Evolutionary conservation across 352 stramenopile genomes (phyloP), one percentile per base, ranked within the genome.

Genomic region (Aphanomyces stellatus): DNA sequence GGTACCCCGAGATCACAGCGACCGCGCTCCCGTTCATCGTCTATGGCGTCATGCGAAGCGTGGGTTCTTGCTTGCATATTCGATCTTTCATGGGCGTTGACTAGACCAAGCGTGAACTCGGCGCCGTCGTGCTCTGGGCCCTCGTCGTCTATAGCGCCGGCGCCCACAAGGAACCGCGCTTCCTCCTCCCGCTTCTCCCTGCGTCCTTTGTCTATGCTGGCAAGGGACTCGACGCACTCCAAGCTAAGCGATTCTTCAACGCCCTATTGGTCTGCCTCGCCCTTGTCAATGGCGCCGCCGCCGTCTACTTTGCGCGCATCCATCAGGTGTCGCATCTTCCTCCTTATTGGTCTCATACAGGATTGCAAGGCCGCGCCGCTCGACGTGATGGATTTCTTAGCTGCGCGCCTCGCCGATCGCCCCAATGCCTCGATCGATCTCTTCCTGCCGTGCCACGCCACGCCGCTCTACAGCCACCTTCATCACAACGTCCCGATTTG

Each of bases 381-480:
- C 27, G 81, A 91, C 41, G 77, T 95, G 22, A 91, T 95, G 81
- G 86, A 95, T 60, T 87, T 85, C 53, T 71, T 95, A 7, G 73
- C 82, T 4, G 73, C 79, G 10, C 65, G 56, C 13, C 72, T 89
- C 15, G n/a, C n/a, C n/a, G n/a, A n/a, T n/a, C 63, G 74, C 43
- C 67, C 78, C 1, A 65, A 75, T 6, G 72, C 71, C 19, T 83
- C 82, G 22, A 85, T 93, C 33, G 83, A 95, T 69, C 93, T 95
- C 70, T 93, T 86, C 76, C 90, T 85, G 41, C 75, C 83, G 13
- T 95, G 87, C 51, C 87, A 95, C 65, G 82, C 83, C 41, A 95
- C 87, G 31, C 87, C 87, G 4, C 93, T 92, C 71, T 95, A 90
- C 78, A 93, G 83, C 71, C 88, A 90, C 61, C 66, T 95, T 49